phyloP scores from a whole-genome alignment of 352 stramenopile genomes.

The Achlya hypogyna region DNA sequence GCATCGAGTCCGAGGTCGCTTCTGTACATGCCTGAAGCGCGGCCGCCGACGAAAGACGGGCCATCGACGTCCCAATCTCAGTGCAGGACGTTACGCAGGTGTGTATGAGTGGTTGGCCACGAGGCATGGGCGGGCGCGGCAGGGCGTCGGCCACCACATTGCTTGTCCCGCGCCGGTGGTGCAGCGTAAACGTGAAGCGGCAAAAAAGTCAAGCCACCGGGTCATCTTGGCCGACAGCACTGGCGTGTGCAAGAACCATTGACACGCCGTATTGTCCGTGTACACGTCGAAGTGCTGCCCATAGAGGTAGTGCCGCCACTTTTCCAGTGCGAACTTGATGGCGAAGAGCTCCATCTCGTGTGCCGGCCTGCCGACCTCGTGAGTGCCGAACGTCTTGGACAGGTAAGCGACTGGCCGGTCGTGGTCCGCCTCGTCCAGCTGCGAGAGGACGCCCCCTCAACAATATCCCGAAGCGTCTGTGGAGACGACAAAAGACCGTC shows the following conservation, averaged over 20 bases:
- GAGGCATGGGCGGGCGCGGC: not conserved
- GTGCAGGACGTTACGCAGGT: too few species aligned
- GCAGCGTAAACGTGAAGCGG: slow-evolving; percentile 20
- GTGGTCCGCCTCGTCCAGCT: not conserved
- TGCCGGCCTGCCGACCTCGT: slow-evolving; percentile 16
- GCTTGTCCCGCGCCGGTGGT: not conserved
- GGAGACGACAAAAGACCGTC: slow-evolving; percentile 25
- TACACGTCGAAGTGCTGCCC: slow-evolving; percentile 19
- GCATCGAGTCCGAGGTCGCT: too few species aligned
- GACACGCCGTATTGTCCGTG: slow-evolving; percentile 22
- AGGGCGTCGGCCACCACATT: slow-evolving; percentile 20
- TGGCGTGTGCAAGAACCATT: slow-evolving; percentile 21
- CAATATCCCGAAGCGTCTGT: slow-evolving; percentile 26
- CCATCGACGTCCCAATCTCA: not conserved
- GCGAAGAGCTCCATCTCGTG: slow-evolving; percentile 23
- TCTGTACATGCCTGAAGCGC: too few species aligned
- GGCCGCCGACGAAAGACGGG: not conserved
- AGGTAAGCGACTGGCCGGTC: slow-evolving; percentile 27
- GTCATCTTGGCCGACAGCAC: slow-evolving; percentile 17
- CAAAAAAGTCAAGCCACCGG: slow-evolving; percentile 22
- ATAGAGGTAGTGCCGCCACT: slow-evolving; percentile 23
- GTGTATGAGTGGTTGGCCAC: too few species aligned
- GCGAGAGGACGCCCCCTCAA: slow-evolving; percentile 5
- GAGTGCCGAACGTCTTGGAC: slow-evolving; percentile 22
- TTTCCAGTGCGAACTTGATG: slow-evolving; percentile 22